Base-by-base conservation (phyloP, 1,284 basidiomycete genomes). In the Pseudozyma tsukubaensis region DNA sequence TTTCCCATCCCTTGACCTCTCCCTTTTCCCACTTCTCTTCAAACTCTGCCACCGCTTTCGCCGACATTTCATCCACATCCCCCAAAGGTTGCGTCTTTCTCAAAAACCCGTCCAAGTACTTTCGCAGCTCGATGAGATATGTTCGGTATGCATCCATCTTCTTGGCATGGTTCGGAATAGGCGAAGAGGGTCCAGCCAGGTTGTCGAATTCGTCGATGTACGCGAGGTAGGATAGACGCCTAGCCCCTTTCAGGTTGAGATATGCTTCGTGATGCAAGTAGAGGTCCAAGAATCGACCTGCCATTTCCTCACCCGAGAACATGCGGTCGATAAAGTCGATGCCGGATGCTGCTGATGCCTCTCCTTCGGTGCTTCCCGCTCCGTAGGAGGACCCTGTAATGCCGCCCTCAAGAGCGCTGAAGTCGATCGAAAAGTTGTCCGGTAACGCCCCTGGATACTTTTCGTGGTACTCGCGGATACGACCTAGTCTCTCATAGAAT, bases 401-500 rank as follows among this genome's bases (percentile, higher is more conserved):
- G 24, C 49, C 61, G 4, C 58, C 51, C 50, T 82, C 79, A 34
- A 85, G 59, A n/a, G 75, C 78, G 13, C 59, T 50, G 45, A 83
- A 78, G 65, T 85, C 82, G 50, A 85, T 59, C 9, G 66, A 49
- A 51, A 83, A 77, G 42, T 74, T 72, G 21, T 79, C 77, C 0
- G 68, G 75, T 6, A 86, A 93, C 90, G 76, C 91, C 90, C 83
- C 90, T 86, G 94, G 94, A 88, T 98, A 97, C 87, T 93, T 94
- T 85, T 89, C 89, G 88, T 98, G 92, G 88, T 97, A 94, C 82
- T 96, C 94, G 87, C 94, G 93, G 85, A 99, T 90, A 88, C 92
- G 93, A 83, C 90, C 91, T 86, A 99, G 91, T 85, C 96, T 91
- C 82, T 90, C 87, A 87, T 99, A 99, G 88, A 99, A 99, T 50